Base-by-base conservation (phyloP, 106 monocot species). In the Gastrodia elata region DNA sequence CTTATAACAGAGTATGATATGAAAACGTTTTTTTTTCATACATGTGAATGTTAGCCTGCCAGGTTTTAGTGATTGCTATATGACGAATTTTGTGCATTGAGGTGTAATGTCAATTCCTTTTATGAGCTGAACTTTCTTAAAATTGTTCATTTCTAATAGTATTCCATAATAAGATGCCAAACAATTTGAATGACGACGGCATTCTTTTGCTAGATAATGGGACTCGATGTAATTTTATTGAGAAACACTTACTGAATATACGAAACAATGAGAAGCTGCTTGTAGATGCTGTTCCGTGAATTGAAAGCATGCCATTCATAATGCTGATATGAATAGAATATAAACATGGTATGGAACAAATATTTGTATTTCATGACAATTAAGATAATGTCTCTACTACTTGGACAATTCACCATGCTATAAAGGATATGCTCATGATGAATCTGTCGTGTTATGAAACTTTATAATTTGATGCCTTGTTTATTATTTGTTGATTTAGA, bases 1-100 rank as follows among this genome's bases (percentile, higher is more conserved):
- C 77, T 97, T 15, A 87, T 97, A 80, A 92, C 96, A 70, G 96
- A 97, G 93, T 93, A 90, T 76, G 25, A 48, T 36, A 34, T 15
- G 26, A 61, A 64, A 1, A 24, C 6, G 55, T 25, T 22, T 68
- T 65, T 67, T 46, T 16, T 64, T 61, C 14, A 0, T 32, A 32
- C 30, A 61, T 33, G 61, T 32, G 32, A 32, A 32, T 61, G 20
- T 30, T 11, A 61, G 27, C 28, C 13, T 32, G 3, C 32, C 30
- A 30, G 1, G 22, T 24, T 10, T 61, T 32, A 9, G 28, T 61
- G 28, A 32, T 61, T 11, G 28, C 32, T 13, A 10, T 13, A 33
- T 32, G 61, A 61, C 32, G 5, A 5, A 61, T 28, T 30, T 27
- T 32, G 32, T 32, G 27, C 61, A 61, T 61, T 13, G 27, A 30